Conservation (phyloP, 805 yeast species). For the Groenewaldozyma tartarivorans region DNA sequence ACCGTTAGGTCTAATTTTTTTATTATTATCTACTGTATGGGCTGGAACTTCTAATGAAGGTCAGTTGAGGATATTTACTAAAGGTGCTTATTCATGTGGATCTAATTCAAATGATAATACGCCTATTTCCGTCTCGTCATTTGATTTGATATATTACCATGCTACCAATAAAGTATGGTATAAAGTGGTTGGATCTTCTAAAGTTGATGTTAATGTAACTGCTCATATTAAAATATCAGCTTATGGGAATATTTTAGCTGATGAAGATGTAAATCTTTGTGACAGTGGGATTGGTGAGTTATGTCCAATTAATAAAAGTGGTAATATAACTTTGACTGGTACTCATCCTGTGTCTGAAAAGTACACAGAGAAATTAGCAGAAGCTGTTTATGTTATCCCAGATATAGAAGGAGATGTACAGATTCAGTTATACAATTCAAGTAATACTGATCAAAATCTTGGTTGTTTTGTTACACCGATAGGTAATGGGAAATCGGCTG, state of each 20-base stretch:
- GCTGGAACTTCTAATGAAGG: too few species aligned
- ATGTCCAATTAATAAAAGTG: constrained; percentile 23
- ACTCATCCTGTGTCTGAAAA: constrained; percentile 22
- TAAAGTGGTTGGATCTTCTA: constrained; percentile 1
- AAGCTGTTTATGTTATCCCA: constrained; percentile 26
- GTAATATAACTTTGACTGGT: constrained; percentile 19
- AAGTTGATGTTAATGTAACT: neutral
- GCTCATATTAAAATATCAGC: constrained; percentile 19
- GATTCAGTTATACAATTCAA: constrained; percentile 16
- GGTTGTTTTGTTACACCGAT: constrained; percentile 23
- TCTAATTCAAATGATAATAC: neutral
- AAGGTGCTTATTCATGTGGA: constrained; percentile 2
- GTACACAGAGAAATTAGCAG: constrained; percentile 21
- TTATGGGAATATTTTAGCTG: constrained; percentile 22
- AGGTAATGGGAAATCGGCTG: constrained; percentile 25
- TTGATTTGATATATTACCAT: constrained; percentile 1
- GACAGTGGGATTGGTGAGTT: constrained; percentile 21
- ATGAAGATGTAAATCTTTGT: constrained; percentile 24
- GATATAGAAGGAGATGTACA: constrained; percentile 26
- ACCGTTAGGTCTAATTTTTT: too few species aligned
- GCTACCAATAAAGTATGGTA: constrained; percentile 3
- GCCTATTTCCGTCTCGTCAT: constrained; percentile 2
- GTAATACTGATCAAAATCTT: constrained; percentile 12
- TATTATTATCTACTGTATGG: too few species aligned
- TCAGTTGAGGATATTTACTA: constrained; percentile 1